phyloP scores from a whole-genome alignment of 352 stramenopile genomes.

The Sclerospora graminicola region DNA sequence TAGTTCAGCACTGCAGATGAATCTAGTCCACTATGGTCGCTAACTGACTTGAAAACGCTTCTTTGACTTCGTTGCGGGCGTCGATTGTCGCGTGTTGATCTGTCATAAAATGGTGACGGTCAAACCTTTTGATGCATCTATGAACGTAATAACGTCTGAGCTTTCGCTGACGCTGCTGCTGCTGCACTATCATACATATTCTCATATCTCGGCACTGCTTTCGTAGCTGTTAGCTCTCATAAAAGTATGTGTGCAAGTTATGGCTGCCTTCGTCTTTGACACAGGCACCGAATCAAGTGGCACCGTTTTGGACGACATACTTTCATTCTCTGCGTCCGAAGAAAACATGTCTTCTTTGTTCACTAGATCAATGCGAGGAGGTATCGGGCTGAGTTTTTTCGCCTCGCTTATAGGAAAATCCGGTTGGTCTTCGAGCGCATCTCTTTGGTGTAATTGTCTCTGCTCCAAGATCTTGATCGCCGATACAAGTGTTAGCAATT shows the following conservation, averaged over 20 bases:
- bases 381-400: background rate
- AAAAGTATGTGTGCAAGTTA: too few species aligned
- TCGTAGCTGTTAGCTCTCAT: background rate
- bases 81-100: too few species aligned
- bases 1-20: slow-evolving; percentile 29
- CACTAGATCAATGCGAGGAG: background rate
- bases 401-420: too few species aligned
- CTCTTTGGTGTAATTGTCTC: slow-evolving; percentile 5
- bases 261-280: too few species aligned
- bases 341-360: slow-evolving; percentile 1
- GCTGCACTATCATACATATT: slow-evolving; percentile 11
- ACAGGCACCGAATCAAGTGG: background rate
- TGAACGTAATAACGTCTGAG: too few species aligned
- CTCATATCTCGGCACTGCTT: slow-evolving; percentile 3
- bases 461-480: slow-evolving; percentile 15
- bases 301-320: background rate
- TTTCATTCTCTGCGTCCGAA: slow-evolving; percentile 8
- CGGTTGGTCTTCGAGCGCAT: too few species aligned
- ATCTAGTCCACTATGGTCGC: slow-evolving; percentile 13
- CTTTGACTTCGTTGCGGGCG: too few species aligned
- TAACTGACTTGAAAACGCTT: slow-evolving; percentile 2
- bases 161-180: too few species aligned
- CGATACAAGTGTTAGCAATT: slow-evolving; percentile 3
- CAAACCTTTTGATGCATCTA: too few species aligned
- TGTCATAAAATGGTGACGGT: too few species aligned